These are phyloP conservation scores for Aurinia saxatilis DNA, from an alignment of 345 rosid species.

Conservation along the genomic window DNA sequence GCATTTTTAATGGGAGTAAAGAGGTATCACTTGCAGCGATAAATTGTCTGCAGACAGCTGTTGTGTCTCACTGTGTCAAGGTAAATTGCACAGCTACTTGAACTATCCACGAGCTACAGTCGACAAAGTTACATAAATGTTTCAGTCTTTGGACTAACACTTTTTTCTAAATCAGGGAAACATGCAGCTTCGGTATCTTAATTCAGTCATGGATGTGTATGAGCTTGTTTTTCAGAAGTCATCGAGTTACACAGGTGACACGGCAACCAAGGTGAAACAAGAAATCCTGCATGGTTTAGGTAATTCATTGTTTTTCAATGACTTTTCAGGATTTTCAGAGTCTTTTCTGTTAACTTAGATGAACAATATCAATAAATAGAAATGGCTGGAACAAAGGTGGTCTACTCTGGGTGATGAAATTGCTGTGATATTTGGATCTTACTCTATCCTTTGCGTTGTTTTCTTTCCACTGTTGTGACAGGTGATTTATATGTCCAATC, in stretches of 20 bases:
- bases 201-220: slow-evolving; percentile 71
- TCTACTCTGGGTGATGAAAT: background rate
- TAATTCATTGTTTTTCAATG: slow-evolving; percentile 32
- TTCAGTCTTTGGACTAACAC: background rate
- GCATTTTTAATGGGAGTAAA: slow-evolving; percentile 80
- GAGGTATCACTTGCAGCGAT: slow-evolving; percentile 92
- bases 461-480: slow-evolving; percentile 31
- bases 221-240: slow-evolving; percentile 73
- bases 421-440: slow-evolving; percentile 7
- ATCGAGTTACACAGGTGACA: slow-evolving; percentile 45
- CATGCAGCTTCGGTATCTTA: slow-evolving; percentile 68
- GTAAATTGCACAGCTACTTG: slow-evolving; percentile 32
- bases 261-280: slow-evolving; percentile 75
- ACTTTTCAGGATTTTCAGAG: background rate
- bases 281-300: slow-evolving; percentile 89
- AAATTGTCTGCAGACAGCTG: slow-evolving; percentile 80
- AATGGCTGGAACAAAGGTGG: background rate
- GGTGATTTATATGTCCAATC: slow-evolving; percentile 91
- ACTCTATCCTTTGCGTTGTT: slow-evolving; percentile 6
- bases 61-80: slow-evolving; percentile 71
- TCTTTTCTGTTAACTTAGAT: background rate
- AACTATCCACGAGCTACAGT: background rate
- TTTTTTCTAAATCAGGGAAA: slow-evolving; percentile 19
- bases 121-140: background rate
- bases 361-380: background rate